A percentile compares a stretch with the other conserved stretches of the same genome.
Evolutionary conservation across 148 eudicot species (phyloP).

Genomic region (Silene latifolia): DNA sequence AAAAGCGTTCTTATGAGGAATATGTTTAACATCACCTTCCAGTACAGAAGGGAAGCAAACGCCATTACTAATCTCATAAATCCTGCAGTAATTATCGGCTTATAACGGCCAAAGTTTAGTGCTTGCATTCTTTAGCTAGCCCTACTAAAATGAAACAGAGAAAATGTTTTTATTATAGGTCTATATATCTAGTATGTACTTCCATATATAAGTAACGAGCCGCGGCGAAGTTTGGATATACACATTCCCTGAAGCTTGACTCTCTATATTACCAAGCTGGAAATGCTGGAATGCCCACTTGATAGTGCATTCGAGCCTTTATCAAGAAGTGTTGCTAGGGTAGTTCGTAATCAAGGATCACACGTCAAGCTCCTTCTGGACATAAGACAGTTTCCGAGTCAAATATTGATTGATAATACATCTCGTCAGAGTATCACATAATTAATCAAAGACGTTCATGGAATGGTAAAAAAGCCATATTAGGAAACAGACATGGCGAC

Average conservation of each 20-base stretch:
- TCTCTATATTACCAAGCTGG: not conserved
- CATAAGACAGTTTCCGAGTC: not conserved
- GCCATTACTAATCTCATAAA: not conserved
- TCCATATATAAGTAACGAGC: conserved; percentile 3
- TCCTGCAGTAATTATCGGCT: not conserved
- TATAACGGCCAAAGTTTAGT: not conserved
- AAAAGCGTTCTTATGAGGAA: not conserved
- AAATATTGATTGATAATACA: not conserved
- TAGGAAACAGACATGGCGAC: too few species aligned
- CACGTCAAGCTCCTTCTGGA: not conserved
- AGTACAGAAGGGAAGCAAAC: conserved; percentile 6
- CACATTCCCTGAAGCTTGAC: not conserved
- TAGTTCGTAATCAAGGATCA: not conserved
- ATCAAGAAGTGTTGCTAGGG: not conserved
- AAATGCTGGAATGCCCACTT: not conserved
- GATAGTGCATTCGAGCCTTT: not conserved
- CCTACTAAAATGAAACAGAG: not conserved
- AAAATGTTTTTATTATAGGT: not conserved
- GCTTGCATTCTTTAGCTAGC: not conserved
- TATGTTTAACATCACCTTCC: conserved; percentile 3
- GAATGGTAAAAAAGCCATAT: too few species aligned
- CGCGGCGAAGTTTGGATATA: not conserved
- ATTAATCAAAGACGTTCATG: not conserved
- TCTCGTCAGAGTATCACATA: not conserved
- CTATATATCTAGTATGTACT: not conserved